Percentiles rank a stretch among this genome's conserved stretches.
Evolutionary conservation across 2,329 filamentous ascomycete genomes (phyloP).

Genomic region (Fusarium mundagurra): DNA sequence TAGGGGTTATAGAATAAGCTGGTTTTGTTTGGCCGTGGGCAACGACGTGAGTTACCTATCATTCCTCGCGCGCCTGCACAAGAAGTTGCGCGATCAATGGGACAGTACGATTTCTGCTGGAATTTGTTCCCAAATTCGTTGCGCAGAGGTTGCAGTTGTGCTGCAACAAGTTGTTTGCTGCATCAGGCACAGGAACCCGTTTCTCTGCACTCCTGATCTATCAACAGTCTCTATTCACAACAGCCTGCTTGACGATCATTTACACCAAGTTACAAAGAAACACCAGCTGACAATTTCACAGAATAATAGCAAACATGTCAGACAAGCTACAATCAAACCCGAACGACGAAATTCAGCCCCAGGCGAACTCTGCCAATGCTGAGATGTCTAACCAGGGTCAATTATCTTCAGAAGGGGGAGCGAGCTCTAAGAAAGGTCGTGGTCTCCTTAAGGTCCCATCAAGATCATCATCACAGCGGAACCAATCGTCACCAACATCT

Average conservation of each 20-base stretch:
- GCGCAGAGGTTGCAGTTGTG: not conserved
- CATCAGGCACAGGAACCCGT: not conserved
- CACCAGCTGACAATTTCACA: conserved; percentile 35
- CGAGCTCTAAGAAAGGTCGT: conserved; percentile 59
- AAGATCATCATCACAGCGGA: conserved; percentile 68
- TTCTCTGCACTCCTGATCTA: not conserved
- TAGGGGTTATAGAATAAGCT: conserved; percentile 40
- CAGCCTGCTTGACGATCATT: conserved; percentile 10
- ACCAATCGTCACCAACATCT: conserved; percentile 67
- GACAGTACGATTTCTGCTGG: not conserved
- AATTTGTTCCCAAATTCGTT: not conserved
- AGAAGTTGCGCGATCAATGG: conserved; percentile 15
- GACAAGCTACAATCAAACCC: conserved; percentile 43
- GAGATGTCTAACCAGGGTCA: conserved; percentile 56
- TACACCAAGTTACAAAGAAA: not conserved
- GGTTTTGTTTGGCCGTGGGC: conserved; percentile 33
- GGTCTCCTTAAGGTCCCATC: conserved; percentile 68
- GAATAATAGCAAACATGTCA: conserved; percentile 47
- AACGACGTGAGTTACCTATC: conserved; percentile 40
- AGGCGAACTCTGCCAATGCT: conserved; percentile 47
- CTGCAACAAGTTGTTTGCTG: not conserved
- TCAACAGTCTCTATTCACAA: not conserved
- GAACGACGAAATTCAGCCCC: conserved; percentile 47
- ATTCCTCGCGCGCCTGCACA: conserved; percentile 21
- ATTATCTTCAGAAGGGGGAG: conserved; percentile 54